Percentiles rank a stretch among this genome's conserved stretches.
These are phyloP conservation scores for Plasmodium cynomolgi DNA, from an alignment of 169 alveolate genomes.

Conservation along the genomic window DNA sequence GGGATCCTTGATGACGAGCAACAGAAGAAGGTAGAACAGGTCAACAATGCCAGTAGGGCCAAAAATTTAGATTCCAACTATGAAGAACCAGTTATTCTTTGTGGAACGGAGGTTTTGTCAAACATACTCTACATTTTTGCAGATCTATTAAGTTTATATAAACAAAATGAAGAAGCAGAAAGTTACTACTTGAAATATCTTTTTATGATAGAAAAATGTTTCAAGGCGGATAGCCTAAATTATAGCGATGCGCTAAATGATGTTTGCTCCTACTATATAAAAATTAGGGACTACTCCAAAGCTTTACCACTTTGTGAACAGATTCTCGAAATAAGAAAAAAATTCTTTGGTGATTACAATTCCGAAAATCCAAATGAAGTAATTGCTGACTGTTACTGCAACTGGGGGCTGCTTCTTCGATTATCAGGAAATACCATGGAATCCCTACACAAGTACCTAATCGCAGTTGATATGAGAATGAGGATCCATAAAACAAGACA, in stretches of 20 bases:
- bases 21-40: slow-evolving; percentile 24
- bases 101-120: slow-evolving; percentile 78
- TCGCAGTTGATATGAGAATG: slow-evolving; percentile 90
- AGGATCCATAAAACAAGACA: slow-evolving; percentile 84
- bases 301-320: slow-evolving; percentile 81
- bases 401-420: slow-evolving; percentile 85
- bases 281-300: slow-evolving; percentile 79
- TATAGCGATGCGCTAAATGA: slow-evolving; percentile 82
- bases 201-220: slow-evolving; percentile 36
- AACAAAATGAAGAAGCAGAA: slow-evolving; percentile 76
- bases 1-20: slow-evolving; percentile 30
- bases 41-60: not conserved
- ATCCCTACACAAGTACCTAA: slow-evolving; percentile 84
- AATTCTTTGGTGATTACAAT: slow-evolving; percentile 82
- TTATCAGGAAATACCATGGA: slow-evolving; percentile 85
- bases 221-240: slow-evolving; percentile 59
- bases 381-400: slow-evolving; percentile 89
- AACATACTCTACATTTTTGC: slow-evolving; percentile 78
- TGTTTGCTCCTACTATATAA: slow-evolving; percentile 80
- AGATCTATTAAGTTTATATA: slow-evolving; percentile 78
- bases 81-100: slow-evolving; percentile 77
- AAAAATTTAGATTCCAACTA: slow-evolving; percentile 36
- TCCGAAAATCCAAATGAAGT: slow-evolving; percentile 81
- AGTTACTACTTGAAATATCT: slow-evolving; percentile 72
- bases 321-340: slow-evolving; percentile 80